phyloP scores from a whole-genome alignment of 768 basidiomycete species.

The Russula foetens region DNA sequence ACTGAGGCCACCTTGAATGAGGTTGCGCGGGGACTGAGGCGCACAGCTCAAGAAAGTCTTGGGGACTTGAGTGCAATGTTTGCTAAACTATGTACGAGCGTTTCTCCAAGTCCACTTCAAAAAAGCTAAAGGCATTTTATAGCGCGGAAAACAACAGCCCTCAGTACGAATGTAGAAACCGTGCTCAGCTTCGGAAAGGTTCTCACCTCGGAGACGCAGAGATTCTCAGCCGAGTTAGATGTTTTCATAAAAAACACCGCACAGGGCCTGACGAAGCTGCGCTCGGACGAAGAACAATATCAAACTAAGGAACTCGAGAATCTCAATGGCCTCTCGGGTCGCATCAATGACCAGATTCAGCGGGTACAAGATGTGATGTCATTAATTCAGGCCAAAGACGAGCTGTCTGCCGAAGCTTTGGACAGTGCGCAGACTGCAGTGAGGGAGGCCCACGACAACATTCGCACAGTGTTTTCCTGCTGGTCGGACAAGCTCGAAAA shows the following conservation, averaged over 20 bases:
- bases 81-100: slow-evolving; percentile 67
- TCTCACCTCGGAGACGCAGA: slow-evolving; percentile 45
- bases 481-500: slow-evolving; percentile 49
- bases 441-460: slow-evolving; percentile 42
- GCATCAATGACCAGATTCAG: slow-evolving; percentile 51
- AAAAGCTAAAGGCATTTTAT: slow-evolving; percentile 11
- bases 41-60: slow-evolving; percentile 57
- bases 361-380: slow-evolving; percentile 44
- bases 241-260: slow-evolving; percentile 52
- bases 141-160: slow-evolving; percentile 68
- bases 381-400: slow-evolving; percentile 49
- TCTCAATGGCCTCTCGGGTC: slow-evolving; percentile 40
- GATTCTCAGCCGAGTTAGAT: slow-evolving; percentile 49
- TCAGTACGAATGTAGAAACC: slow-evolving; percentile 55
- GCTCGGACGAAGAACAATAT: slow-evolving; percentile 47
- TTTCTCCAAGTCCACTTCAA: neutral
- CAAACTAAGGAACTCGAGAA: slow-evolving; percentile 48
- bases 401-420: slow-evolving; percentile 45
- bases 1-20: slow-evolving; percentile 63
- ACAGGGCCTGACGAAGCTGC: slow-evolving; percentile 46
- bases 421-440: slow-evolving; percentile 39
- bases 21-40: slow-evolving; percentile 65
- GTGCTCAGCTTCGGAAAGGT: slow-evolving; percentile 56
- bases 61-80: slow-evolving; percentile 65
- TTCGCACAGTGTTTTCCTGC: slow-evolving; percentile 43